phyloP scores from a whole-genome alignment of 805 yeast species.

The Pichia gijzeniarum region DNA sequence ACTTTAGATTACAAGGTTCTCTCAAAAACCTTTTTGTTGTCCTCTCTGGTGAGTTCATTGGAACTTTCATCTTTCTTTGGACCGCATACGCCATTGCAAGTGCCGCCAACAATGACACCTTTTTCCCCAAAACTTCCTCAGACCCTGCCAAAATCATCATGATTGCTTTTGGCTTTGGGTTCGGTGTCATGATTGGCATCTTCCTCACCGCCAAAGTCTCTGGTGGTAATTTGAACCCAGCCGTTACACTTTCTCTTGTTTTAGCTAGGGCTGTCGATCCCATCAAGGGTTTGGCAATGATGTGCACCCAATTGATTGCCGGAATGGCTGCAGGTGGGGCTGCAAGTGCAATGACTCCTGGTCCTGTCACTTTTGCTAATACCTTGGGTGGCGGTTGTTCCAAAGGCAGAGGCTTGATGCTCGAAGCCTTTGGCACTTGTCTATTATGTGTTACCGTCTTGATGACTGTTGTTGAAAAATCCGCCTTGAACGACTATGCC shows the following conservation, averaged over 20 bases:
- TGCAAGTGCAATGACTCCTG: constrained; percentile 81
- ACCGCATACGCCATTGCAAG: constrained; percentile 78
- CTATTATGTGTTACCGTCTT: constrained; percentile 70
- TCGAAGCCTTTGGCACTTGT: constrained; percentile 77
- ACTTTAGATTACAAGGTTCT: constrained; percentile 35
- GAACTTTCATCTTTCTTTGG: constrained; percentile 81
- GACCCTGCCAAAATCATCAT: constrained; percentile 60
- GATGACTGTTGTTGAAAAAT: constrained; percentile 80
- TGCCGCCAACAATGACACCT: constrained; percentile 51
- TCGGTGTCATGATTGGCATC: constrained; percentile 71
- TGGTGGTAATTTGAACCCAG: constrained; percentile 89
- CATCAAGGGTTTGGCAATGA: constrained; percentile 58
- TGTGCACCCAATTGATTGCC: constrained; percentile 65
- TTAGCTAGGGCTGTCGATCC: constrained; percentile 70
- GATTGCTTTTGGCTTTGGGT: constrained; percentile 85
- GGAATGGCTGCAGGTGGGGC: constrained; percentile 94
- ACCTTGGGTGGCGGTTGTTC: constrained; percentile 67
- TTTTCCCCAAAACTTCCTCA: constrained; percentile 30
- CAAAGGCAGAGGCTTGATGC: constrained; percentile 65
- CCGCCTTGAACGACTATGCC: constrained; percentile 67
- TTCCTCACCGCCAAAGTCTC: constrained; percentile 66
- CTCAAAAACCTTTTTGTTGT: constrained; percentile 60
- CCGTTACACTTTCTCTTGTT: constrained; percentile 71
- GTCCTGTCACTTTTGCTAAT: constrained; percentile 64
- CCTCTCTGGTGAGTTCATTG: constrained; percentile 74